A percentile compares a stretch with the other conserved stretches of the same genome.
Evolutionary conservation across 169 alveolate genomes (phyloP).

Genomic region (Plasmodium cynomolgi): DNA sequence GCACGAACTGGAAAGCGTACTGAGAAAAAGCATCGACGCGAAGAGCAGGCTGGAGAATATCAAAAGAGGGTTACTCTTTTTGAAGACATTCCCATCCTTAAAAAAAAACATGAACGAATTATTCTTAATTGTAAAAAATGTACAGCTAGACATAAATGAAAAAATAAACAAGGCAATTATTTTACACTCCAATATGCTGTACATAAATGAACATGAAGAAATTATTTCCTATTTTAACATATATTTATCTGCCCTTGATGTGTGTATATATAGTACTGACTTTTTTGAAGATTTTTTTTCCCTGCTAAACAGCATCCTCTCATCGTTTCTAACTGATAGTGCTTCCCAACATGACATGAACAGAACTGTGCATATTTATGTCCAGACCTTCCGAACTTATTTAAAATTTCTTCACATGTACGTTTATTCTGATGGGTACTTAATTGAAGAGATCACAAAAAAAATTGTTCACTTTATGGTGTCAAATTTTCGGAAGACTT

Average conservation of each 20-base stretch:
- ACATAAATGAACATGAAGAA: constrained; percentile 61
- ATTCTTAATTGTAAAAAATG: not conserved
- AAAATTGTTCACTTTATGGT: constrained; percentile 8
- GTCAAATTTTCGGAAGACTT: constrained; percentile 23
- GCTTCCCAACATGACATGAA: not conserved
- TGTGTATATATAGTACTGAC: constrained; percentile 22
- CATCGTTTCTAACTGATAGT: constrained; percentile 3
- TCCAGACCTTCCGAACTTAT: not conserved
- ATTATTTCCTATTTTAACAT: constrained; percentile 29
- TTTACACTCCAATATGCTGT: constrained; percentile 17
- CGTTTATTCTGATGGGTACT: not conserved
- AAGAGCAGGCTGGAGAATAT: constrained; percentile 28
- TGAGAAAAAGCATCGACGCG: constrained; percentile 38
- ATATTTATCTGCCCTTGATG: not conserved
- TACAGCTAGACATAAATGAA: constrained; percentile 20
- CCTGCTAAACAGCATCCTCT: constrained; percentile 28
- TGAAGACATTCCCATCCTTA: constrained; percentile 11
- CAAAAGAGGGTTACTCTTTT: constrained; percentile 24
- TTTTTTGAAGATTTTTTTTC: constrained; percentile 37
- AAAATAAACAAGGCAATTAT: constrained; percentile 16
- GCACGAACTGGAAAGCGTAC: not conserved
- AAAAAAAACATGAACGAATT: constrained; percentile 41
- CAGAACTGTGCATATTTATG: constrained; percentile 2
- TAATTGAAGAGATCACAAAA: not conserved
- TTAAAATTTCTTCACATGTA: not conserved